Evolutionary conservation across 768 basidiomycete species (phyloP).

Genomic region (Leucosporidium yakuticum): DNA sequence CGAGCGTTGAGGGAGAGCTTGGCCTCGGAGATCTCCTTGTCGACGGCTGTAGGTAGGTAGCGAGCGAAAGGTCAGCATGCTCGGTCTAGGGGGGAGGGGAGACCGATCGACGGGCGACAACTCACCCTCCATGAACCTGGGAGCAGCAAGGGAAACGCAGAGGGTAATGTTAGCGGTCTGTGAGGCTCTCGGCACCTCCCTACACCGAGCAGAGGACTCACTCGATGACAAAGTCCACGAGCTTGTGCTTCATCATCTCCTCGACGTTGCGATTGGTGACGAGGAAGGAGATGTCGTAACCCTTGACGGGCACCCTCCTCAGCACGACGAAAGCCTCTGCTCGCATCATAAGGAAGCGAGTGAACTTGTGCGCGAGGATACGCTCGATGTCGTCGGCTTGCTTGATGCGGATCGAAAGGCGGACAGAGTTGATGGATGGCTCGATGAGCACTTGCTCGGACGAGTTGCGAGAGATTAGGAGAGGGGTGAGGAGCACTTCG

Average conservation of each 20-base stretch:
- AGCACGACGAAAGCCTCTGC: slow-evolving; percentile 97
- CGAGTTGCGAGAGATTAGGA: slow-evolving; percentile 93
- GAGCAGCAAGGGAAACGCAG: slow-evolving; percentile 9
- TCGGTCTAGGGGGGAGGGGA: slow-evolving; percentile 8
- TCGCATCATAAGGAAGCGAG: slow-evolving; percentile 96
- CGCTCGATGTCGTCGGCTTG: slow-evolving; percentile 98
- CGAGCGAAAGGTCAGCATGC: too few relatives aligned
- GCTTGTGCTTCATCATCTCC: slow-evolving; percentile 99
- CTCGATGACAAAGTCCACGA: slow-evolving; percentile 99
- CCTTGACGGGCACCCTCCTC: slow-evolving; percentile 91
- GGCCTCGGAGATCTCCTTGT: slow-evolving; percentile 99
- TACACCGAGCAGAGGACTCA: slow-evolving; percentile 41
- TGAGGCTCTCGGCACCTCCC: not conserved
- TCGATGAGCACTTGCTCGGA: slow-evolving; percentile 96
- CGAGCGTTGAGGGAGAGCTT: slow-evolving; percentile 93
- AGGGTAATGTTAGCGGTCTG: not conserved
- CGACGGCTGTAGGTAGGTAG: slow-evolving; percentile 78
- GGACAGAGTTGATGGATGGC: slow-evolving; percentile 92
- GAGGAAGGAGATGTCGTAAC: slow-evolving; percentile 96
- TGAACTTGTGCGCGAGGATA: slow-evolving; percentile 96
- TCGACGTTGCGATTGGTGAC: slow-evolving; percentile 96
- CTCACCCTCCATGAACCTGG: slow-evolving; percentile 32
- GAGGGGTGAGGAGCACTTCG: slow-evolving; percentile 87
- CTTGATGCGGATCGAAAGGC: slow-evolving; percentile 96
- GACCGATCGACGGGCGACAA: not conserved